Conservation (phyloP, 768 basidiomycete genomes). For the Pleurotus citrinopileatus region DNA sequence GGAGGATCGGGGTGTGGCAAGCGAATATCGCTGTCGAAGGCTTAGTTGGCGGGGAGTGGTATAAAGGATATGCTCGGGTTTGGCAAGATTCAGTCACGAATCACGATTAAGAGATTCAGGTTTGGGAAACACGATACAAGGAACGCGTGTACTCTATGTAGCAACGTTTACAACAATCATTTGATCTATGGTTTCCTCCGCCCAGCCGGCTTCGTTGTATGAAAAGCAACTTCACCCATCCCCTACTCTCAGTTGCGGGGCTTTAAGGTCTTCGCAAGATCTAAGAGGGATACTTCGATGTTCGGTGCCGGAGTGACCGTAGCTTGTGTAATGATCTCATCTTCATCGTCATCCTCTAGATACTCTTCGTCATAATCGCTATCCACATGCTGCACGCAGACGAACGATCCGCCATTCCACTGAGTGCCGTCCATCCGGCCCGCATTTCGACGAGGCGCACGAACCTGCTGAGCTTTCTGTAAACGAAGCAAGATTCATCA, state of each 20-base stretch:
- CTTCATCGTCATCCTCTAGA: not conserved
- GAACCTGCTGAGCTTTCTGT: not conserved
- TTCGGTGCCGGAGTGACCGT: not conserved
- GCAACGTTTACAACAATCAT: too few species aligned
- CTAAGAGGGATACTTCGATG: not conserved
- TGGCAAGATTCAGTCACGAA: not conserved
- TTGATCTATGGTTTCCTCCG: too few species aligned
- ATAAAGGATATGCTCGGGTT: not conserved
- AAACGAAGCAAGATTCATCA: too few species aligned
- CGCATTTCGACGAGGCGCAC: constrained; percentile 16
- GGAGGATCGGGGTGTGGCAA: constrained; percentile 75
- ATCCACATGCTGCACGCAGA: constrained; percentile 20
- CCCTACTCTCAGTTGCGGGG: too few species aligned
- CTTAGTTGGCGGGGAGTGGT: constrained; percentile 24
- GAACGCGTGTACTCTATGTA: too few species aligned
- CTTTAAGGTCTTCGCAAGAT: too few species aligned
- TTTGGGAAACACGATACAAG: constrained; percentile 20
- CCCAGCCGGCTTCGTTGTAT: too few species aligned
- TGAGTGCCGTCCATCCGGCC: constrained; percentile 22
- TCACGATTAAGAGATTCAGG: too few species aligned
- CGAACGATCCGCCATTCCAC: constrained; percentile 23
- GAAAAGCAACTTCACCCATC: too few species aligned
- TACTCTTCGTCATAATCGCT: constrained; percentile 17
- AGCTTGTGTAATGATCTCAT: not conserved
- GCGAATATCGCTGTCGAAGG: constrained; percentile 80